Base-by-base conservation (phyloP, 2,329 filamentous ascomycete species). In the Paracoccidioides brasiliensis region DNA sequence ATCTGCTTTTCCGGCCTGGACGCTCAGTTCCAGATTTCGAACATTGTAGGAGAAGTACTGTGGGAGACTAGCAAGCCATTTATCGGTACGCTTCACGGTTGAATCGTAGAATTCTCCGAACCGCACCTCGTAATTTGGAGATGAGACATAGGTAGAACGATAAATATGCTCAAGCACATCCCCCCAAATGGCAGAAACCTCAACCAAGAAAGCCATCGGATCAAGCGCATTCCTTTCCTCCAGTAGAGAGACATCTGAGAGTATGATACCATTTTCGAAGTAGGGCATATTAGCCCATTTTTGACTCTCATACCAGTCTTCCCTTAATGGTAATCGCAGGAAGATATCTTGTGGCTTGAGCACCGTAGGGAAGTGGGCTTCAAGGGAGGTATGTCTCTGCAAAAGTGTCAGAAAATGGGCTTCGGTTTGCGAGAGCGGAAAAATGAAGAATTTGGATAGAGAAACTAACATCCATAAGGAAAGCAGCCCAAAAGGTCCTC, bases 401-500 rank as follows among this genome's bases (percentile, higher is more conserved):
- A 59, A 15, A 61, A n/a, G n/a, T n/a, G 64, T 60, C 62, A 43
- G 41, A 14, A 32, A 49, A 15, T 14, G 28, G 22, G 12, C n/a
- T 5, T 42, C 8, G 28, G 35, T 41, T 42, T 41, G 50, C 1
- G n/a, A 42, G 10, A 28, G 37, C 4, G 22, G 4, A n/a, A 32
- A 52, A 41, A 7, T 52, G 22, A 6, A n/a, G 14, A 10, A 42
- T 4, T 32, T 10, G 8, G 22, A 52, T 5, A 46, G 33, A 32
- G 33, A 53, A 60, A 71, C 76, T 73, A 68, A 78, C 76, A 69
- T 89, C 86, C 67, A 86, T 77, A 61, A 88, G 71, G 61, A 84
- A 86, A 53, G 81, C 78, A 33, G 82, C 80, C 85, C 85, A 90
- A 63, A 88, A 84, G 0, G 84, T 88, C 55, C 86, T 76, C 59